These are phyloP conservation scores for Austroboletus rostrupii DNA, from an alignment of 1,284 basidiomycete species.

Conservation along the genomic window DNA sequence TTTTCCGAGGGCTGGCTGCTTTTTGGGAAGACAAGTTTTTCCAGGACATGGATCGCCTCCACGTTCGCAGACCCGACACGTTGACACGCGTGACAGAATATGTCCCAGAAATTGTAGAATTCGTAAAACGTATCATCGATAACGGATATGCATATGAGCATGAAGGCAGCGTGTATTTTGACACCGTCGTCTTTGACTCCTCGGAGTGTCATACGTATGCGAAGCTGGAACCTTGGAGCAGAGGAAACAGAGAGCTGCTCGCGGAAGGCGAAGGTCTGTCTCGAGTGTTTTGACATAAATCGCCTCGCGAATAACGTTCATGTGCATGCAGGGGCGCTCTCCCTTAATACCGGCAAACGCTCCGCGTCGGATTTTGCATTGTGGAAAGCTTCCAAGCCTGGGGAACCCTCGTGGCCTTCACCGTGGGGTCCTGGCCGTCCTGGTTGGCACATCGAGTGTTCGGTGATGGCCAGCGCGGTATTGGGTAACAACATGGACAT, in stretches of 20 bases:
- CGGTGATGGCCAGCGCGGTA: slow-evolving; percentile 95
- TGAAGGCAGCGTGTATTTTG: slow-evolving; percentile 93
- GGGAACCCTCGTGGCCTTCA: slow-evolving; percentile 97
- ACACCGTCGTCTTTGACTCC: slow-evolving; percentile 85
- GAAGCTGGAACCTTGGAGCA: slow-evolving; percentile 95
- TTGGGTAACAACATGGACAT: slow-evolving; percentile 95
- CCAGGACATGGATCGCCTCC: slow-evolving; percentile 86
- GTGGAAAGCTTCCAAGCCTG: slow-evolving; percentile 97
- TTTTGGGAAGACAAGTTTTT: slow-evolving; percentile 93
- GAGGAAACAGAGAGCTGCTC: slow-evolving; percentile 86
- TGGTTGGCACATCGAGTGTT: slow-evolving; percentile 99
- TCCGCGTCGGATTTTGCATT: slow-evolving; percentile 89
- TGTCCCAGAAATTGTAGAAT: slow-evolving; percentile 90
- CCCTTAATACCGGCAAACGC: slow-evolving; percentile 56
- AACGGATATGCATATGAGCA: slow-evolving; percentile 91
- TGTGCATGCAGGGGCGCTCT: slow-evolving; percentile 51
- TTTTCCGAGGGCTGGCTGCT: slow-evolving; percentile 82
- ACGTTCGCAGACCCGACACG: slow-evolving; percentile 85
- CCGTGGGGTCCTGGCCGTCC: slow-evolving; percentile 97
- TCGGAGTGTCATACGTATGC: slow-evolving; percentile 77
- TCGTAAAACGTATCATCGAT: slow-evolving; percentile 81
- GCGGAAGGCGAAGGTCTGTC: slow-evolving; percentile 87
- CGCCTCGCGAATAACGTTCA: slow-evolving; percentile 1
- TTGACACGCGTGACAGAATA: slow-evolving; percentile 97
- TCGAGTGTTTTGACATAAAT: not conserved